phyloP scores from a whole-genome alignment of 2,329 filamentous ascomycete genomes.

The Incumbomyces lentus region DNA sequence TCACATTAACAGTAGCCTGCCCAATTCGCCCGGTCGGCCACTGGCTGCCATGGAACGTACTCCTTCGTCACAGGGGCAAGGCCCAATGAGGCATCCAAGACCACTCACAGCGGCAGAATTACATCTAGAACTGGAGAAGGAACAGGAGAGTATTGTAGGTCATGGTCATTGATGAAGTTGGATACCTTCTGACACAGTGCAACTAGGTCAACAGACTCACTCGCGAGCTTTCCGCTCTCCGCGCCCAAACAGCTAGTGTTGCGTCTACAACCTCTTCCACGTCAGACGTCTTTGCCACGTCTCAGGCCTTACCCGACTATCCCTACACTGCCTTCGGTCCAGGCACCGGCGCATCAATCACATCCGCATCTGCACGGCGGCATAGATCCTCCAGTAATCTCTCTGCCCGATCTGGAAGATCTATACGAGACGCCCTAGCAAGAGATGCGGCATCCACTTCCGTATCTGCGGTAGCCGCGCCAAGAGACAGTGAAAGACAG shows the following conservation, averaged over 20 bases:
- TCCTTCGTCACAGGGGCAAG: constrained; percentile 28
- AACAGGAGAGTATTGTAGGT: constrained; percentile 83
- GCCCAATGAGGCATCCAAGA: constrained; percentile 73
- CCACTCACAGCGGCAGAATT: constrained; percentile 82
- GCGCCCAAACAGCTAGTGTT: constrained; percentile 55
- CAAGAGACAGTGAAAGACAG: constrained; percentile 25
- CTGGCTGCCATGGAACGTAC: constrained; percentile 21
- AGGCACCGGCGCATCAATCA: constrained; percentile 25
- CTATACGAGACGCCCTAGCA: constrained; percentile 18
- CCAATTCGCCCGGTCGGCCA: constrained; percentile 20
- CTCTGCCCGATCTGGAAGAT: constrained; percentile 33
- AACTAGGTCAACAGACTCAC: constrained; percentile 79
- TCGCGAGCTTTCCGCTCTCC: constrained; percentile 76
- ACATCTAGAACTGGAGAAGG: constrained; percentile 81
- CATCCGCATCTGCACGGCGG: constrained; percentile 44
- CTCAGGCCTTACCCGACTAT: constrained; percentile 31
- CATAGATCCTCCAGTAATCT: constrained; percentile 48
- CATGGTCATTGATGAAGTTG: not conserved
- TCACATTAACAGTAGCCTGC: constrained; percentile 23
- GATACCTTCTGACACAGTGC: not conserved
- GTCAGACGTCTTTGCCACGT: constrained; percentile 33
- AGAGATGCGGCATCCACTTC: constrained; percentile 18
- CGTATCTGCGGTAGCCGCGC: constrained; percentile 34
- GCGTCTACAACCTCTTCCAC: constrained; percentile 51
- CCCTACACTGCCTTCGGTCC: constrained; percentile 24